Base-by-base conservation (phyloP, 2,329 filamentous ascomycete species). In the Pseudogymnoascus sp. region DNA sequence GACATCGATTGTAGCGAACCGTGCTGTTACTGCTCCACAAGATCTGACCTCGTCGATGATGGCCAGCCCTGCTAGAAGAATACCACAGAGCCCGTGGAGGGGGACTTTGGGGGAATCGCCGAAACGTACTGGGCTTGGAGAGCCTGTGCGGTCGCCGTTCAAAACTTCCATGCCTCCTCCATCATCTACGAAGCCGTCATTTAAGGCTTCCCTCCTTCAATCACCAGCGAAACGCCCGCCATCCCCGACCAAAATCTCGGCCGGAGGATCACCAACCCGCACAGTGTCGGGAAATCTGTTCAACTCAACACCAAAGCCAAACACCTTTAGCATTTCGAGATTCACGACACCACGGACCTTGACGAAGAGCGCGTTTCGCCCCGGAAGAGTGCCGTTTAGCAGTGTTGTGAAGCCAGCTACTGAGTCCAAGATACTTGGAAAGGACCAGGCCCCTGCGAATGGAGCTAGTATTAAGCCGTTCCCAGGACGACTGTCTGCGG, bases 21-120 rank as follows among this genome's bases (percentile, higher is more conserved):
- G 58, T 50, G 65, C 64, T n/a, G 66, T 70, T 6, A 70, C 75
- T 14, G 63, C 73, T 5, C 62, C 61, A 1, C 71, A 74, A 6
- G 76, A 79, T 57, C 67, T 74, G 0, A 67, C 69, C 22, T 67
- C 72, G 3, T 71, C 76, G 1, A 72, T 77, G 11, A 71, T 86
- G 43, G 75, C 72, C 18, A 86, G 82, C 47, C 83, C 85, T 2
- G 80, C 83, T n/a, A 79, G 81, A 61, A 77, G 83, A 28, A 76
- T 77, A 7, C 77, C 81, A 1, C 67, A 77, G 4, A 81, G 82
- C 1, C 79, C 83, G 0, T 76, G 74, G 65, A 85, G 81, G 67
- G 83, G 84, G 22, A 72, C 77, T 0, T 74, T 86, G 69, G 82
- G 77, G 64, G 82, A 81, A 1, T 83, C 84, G 0, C 80, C 84